Evolutionary conservation across 345 rosid species (phyloP).

Genomic region (Gynandropsis gynandra): DNA sequence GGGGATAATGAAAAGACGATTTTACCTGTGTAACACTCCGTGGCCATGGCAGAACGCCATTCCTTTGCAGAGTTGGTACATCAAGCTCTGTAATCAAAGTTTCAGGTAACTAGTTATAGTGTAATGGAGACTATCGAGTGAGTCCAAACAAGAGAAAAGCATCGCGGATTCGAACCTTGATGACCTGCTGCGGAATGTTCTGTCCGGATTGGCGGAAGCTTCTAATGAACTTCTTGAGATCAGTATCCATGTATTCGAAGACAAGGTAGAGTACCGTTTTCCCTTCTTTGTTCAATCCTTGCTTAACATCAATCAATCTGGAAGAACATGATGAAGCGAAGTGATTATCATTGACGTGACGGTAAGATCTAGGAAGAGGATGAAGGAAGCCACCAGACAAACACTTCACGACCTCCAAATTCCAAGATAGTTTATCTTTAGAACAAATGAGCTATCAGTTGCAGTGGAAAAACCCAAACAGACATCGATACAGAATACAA

Average conservation of each 20-base stretch:
- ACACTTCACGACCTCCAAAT: too few species aligned
- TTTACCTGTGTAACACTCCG: slow-evolving; percentile 85
- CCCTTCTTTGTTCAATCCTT: slow-evolving; percentile 83
- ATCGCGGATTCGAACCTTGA: too few species aligned
- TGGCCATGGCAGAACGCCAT: slow-evolving; percentile 96
- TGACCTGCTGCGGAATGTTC: slow-evolving; percentile 37
- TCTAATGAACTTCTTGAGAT: slow-evolving; percentile 77
- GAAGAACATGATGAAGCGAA: background rate
- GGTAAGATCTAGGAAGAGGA: too few species aligned
- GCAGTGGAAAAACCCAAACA: too few species aligned
- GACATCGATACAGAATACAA: too few species aligned
- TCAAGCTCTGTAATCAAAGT: slow-evolving; percentile 52
- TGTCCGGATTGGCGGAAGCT: slow-evolving; percentile 59
- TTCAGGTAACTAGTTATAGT: slow-evolving; percentile 1
- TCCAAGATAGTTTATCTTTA: too few species aligned
- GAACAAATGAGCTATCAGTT: too few species aligned
- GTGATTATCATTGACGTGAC: too few species aligned
- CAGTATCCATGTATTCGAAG: slow-evolving; percentile 90
- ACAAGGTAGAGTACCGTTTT: slow-evolving; percentile 85
- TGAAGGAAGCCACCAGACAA: too few species aligned
- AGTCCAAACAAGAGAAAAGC: background rate
- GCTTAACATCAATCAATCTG: slow-evolving; percentile 88
- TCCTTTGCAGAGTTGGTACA: slow-evolving; percentile 95
- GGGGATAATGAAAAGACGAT: background rate
- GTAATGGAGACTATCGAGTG: background rate